These are phyloP conservation scores for Solanum dulcamara DNA, from an alignment of 257 asterid species.

Conservation along the genomic window DNA sequence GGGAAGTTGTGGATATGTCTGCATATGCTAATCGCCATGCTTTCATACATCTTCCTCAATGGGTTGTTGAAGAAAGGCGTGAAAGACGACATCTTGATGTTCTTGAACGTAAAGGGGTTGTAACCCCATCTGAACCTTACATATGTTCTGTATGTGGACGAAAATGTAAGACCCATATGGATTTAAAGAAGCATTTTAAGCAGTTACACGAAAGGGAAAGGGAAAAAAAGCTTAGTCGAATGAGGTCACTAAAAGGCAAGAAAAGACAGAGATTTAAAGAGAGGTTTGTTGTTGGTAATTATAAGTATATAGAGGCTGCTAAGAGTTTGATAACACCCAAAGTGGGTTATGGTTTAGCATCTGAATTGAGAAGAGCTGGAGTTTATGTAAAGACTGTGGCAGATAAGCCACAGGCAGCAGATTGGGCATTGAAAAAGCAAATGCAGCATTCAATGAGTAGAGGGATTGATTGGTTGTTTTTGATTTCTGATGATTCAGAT, in stretches of 20 bases:
- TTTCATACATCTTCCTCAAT: slow-evolving; percentile 69
- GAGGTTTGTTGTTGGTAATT: slow-evolving; percentile 57
- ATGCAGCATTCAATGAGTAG: slow-evolving; percentile 85
- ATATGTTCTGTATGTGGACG: slow-evolving; percentile 82
- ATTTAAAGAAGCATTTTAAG: slow-evolving; percentile 71
- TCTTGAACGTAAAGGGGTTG: slow-evolving; percentile 52
- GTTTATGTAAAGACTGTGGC: slow-evolving; percentile 77
- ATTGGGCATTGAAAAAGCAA: slow-evolving; percentile 91
- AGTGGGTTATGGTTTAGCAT: slow-evolving; percentile 69
- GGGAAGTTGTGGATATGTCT: slow-evolving; percentile 64
- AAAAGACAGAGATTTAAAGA: slow-evolving; percentile 74
- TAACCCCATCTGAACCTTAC: slow-evolving; percentile 36
- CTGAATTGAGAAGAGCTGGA: slow-evolving; percentile 81
- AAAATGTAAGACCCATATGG: slow-evolving; percentile 57
- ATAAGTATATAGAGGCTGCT: slow-evolving; percentile 73
- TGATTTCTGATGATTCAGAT: slow-evolving; percentile 84
- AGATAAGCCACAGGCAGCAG: slow-evolving; percentile 96
- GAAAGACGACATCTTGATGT: slow-evolving; percentile 40
- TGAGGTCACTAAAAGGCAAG: slow-evolving; percentile 79
- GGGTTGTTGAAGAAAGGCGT: slow-evolving; percentile 75
- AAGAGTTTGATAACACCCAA: slow-evolving; percentile 48
- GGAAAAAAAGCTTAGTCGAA: slow-evolving; percentile 63
- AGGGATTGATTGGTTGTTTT: slow-evolving; percentile 83
- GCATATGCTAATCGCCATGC: slow-evolving; percentile 95
- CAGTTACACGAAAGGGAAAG: slow-evolving; percentile 85